Evolutionary conservation across 1,139 yeast genomes (phyloP).

Genomic region (Candida glucosophila): DNA sequence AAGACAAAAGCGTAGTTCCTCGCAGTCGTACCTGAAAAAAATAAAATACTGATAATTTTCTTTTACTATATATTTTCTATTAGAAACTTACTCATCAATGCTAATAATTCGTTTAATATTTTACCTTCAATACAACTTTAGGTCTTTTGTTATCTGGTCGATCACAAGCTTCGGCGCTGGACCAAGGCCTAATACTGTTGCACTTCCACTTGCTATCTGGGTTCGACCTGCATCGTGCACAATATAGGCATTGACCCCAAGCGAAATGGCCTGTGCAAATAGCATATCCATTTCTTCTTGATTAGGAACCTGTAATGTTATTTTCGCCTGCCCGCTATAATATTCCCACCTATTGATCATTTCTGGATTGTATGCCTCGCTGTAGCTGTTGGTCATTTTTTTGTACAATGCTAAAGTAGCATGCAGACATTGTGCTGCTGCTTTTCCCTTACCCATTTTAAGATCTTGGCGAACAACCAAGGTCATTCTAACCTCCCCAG

Average conservation of each 20-base stretch:
- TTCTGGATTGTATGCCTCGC: slow-evolving; percentile 49
- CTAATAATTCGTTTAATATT: not conserved
- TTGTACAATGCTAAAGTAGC: slow-evolving; percentile 92
- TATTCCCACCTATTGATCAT: slow-evolving; percentile 72
- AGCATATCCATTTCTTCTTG: slow-evolving; percentile 72
- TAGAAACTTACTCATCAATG: too few relatives aligned
- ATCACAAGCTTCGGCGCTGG: slow-evolving; percentile 88
- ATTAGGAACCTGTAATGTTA: slow-evolving; percentile 69
- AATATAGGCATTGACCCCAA: slow-evolving; percentile 69
- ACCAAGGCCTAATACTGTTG: slow-evolving; percentile 90
- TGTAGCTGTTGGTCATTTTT: slow-evolving; percentile 47
- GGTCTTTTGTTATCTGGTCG: slow-evolving; percentile 72
- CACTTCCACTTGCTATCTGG: slow-evolving; percentile 89
- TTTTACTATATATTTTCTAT: not conserved
- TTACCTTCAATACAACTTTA: slow-evolving; percentile 56
- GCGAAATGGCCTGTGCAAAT: slow-evolving; percentile 71
- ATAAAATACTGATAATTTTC: slow-evolving; percentile 2
- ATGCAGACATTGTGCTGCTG: slow-evolving; percentile 96
- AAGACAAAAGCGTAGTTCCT: slow-evolving; percentile 38
- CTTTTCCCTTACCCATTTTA: slow-evolving; percentile 90
- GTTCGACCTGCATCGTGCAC: slow-evolving; percentile 97
- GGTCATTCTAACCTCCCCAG: slow-evolving; percentile 83
- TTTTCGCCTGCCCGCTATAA: slow-evolving; percentile 85
- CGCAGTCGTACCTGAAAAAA: slow-evolving; percentile 29
- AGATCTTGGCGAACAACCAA: slow-evolving; percentile 82